A percentile compares a stretch with the other conserved stretches of the same genome.
Conservation (phyloP, 352 stramenopile genomes). For the Plasmopara halstedii region DNA sequence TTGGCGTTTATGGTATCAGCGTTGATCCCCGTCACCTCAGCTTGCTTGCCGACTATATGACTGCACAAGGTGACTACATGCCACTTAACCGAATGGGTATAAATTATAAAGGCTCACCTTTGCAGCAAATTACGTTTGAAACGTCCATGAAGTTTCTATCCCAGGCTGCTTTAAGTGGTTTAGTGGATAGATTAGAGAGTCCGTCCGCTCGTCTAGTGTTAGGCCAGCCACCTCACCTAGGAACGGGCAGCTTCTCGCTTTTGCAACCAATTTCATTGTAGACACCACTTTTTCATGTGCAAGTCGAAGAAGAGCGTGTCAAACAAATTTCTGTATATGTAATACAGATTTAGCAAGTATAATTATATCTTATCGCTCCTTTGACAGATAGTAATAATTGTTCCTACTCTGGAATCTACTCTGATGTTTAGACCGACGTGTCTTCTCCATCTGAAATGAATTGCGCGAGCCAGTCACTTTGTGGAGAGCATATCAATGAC, state of each 20-base stretch:
- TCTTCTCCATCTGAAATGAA: no score
- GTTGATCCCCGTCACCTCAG: slow-evolving; percentile 97
- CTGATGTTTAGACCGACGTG: no score
- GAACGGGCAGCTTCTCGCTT: slow-evolving; percentile 95
- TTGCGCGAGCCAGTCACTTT: no score
- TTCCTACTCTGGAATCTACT: no score
- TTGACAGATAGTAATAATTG: no score
- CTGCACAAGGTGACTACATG: slow-evolving; percentile 94
- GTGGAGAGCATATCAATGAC: no score
- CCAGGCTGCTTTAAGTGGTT: slow-evolving; percentile 87
- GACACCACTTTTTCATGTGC: slow-evolving; percentile 8
- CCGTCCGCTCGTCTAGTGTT: slow-evolving; percentile 94
- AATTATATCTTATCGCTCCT: no score
- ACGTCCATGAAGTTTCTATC: slow-evolving; percentile 98
- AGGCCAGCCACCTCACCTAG: slow-evolving; percentile 90
- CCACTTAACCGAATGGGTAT: slow-evolving; percentile 98
- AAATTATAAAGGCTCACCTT: slow-evolving; percentile 91
- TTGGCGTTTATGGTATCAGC: slow-evolving; percentile 98
- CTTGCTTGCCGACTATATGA: slow-evolving; percentile 99
- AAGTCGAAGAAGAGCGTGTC: slow-evolving; percentile 21
- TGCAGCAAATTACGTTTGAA: slow-evolving; percentile 99
- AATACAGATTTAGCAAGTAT: no score
- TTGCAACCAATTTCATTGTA: slow-evolving; percentile 82
- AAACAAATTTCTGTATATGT: no score
- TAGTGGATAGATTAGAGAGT: slow-evolving; percentile 88